Evolutionary conservation across 1,284 basidiomycete genomes (phyloP).

Genomic region (Rhodotorula sp.): DNA sequence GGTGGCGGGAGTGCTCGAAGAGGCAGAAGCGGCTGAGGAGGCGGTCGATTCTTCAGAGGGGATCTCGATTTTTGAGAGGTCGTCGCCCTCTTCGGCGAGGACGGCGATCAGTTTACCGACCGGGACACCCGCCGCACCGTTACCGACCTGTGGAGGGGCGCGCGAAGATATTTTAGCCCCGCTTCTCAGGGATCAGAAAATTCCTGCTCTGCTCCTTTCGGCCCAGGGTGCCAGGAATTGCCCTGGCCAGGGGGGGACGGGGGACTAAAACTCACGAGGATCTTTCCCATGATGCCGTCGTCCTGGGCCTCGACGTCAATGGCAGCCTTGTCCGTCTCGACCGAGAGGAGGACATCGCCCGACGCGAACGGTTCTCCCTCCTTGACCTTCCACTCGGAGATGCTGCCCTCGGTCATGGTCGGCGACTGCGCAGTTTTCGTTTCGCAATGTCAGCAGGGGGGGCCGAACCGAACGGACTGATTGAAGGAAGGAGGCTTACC

Average conservation of each 20-base stretch:
- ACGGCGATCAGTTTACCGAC: constrained; percentile 51
- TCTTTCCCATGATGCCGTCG: constrained; percentile 52
- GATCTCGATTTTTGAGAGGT: constrained; percentile 47
- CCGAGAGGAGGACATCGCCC: constrained; percentile 47
- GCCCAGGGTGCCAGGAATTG: not conserved
- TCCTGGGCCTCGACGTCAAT: constrained; percentile 54
- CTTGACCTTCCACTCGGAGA: constrained; percentile 49
- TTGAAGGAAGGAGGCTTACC: not conserved
- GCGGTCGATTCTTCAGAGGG: constrained; percentile 35
- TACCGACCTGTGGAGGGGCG: constrained; percentile 31
- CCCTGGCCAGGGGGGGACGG: not conserved
- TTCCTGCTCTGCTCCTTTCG: not conserved
- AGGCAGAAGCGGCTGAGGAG: constrained; percentile 1
- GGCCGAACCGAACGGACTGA: too few relatives aligned
- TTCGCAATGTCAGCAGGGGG: constrained; percentile 5
- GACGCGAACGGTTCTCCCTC: constrained; percentile 49
- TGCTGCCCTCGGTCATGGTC: constrained; percentile 45
- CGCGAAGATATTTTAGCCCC: not conserved
- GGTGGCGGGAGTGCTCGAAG: constrained; percentile 1
- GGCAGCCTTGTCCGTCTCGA: constrained; percentile 47
- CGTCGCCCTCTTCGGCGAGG: constrained; percentile 53
- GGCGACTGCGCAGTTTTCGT: constrained; percentile 28
- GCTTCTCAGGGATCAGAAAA: not conserved
- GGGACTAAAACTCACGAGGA: constrained; percentile 39
- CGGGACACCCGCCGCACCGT: constrained; percentile 47